These are phyloP conservation scores for Rhizopogon vesiculosus DNA, from an alignment of 768 basidiomycete species.

Conservation along the genomic window DNA sequence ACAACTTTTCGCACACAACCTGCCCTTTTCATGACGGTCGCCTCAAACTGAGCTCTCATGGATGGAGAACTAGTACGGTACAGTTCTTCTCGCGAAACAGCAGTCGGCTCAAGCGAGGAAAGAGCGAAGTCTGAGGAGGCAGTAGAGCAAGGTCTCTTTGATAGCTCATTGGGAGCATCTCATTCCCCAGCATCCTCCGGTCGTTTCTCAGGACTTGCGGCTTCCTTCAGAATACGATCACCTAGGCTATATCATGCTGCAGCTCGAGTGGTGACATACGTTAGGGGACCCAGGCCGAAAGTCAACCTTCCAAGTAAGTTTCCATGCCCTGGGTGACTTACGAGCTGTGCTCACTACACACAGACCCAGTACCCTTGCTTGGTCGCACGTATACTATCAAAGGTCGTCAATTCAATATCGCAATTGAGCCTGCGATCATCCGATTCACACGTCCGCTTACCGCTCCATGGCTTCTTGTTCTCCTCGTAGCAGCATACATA, in stretches of 20 bases:
- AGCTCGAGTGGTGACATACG: constrained; percentile 26
- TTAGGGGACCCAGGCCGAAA: constrained; percentile 59
- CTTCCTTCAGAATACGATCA: background rate
- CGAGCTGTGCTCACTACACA: background rate
- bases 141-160: background rate
- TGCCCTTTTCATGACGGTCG: background rate
- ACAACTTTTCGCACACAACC: background rate
- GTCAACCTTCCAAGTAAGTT: constrained; percentile 41
- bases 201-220: constrained; percentile 3
- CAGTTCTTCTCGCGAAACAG: constrained; percentile 10
- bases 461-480: constrained; percentile 46
- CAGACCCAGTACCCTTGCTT: constrained; percentile 54
- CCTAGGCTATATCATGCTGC: constrained; percentile 15
- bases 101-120: constrained; percentile 4
- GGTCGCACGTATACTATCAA: constrained; percentile 41
- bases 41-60: background rate
- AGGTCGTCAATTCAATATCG: constrained; percentile 31
- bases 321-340: background rate
- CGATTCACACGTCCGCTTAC: constrained; percentile 49
- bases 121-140: background rate
- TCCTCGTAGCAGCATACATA: constrained; percentile 60
- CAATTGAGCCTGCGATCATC: constrained; percentile 53
- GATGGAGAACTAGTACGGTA: constrained; percentile 1
- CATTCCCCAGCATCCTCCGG: background rate
- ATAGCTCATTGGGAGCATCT: background rate